A percentile compares a stretch with the other conserved stretches of the same genome.
Conservation (phyloP, 352 stramenopile species). For the Phytopythium cucurbitacearum region DNA sequence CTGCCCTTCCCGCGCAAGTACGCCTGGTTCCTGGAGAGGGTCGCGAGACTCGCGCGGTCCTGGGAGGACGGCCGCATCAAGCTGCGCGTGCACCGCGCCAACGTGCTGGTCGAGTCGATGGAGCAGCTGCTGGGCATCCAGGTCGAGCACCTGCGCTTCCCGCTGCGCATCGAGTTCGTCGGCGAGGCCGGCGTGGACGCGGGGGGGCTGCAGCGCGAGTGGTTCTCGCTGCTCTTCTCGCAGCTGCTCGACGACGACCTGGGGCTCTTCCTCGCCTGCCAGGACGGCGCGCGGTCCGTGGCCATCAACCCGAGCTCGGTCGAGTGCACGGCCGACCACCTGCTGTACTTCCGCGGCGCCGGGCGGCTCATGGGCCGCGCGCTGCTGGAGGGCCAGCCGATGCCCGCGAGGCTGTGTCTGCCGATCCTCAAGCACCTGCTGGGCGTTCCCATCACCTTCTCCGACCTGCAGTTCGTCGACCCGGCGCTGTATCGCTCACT, state of each 20-base stretch:
- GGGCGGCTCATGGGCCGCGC: slow-evolving; percentile 63
- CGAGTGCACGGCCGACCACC: slow-evolving; percentile 63
- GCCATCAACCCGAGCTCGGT: slow-evolving; percentile 76
- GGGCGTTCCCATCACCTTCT: slow-evolving; percentile 78
- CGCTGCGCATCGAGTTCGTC: slow-evolving; percentile 85
- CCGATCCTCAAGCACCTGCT: slow-evolving; percentile 81
- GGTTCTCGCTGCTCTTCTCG: slow-evolving; percentile 76
- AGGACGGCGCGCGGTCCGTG: slow-evolving; percentile 60
- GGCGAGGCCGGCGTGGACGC: slow-evolving; percentile 75
- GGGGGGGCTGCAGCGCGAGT: slow-evolving; percentile 73
- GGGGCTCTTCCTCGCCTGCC: slow-evolving; percentile 73
- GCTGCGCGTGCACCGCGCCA: slow-evolving; percentile 64
- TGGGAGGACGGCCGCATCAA: slow-evolving; percentile 86
- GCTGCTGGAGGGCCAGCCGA: slow-evolving; percentile 69
- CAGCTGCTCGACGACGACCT: slow-evolving; percentile 62
- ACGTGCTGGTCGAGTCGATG: slow-evolving; percentile 78
- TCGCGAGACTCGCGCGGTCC: slow-evolving; percentile 51
- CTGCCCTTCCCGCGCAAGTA: slow-evolving; percentile 79
- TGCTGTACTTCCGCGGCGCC: slow-evolving; percentile 87
- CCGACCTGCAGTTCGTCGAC: slow-evolving; percentile 78
- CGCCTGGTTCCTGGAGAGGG: slow-evolving; percentile 79
- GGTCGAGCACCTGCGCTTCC: slow-evolving; percentile 69
- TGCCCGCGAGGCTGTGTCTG: slow-evolving; percentile 65
- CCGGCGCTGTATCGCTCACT: slow-evolving; percentile 77
- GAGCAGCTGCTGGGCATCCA: slow-evolving; percentile 77